Evolutionary conservation across 2,329 filamentous ascomycete genomes (phyloP), one percentile per base, ranked within the genome.

Genomic region (Lachnellula arida): DNA sequence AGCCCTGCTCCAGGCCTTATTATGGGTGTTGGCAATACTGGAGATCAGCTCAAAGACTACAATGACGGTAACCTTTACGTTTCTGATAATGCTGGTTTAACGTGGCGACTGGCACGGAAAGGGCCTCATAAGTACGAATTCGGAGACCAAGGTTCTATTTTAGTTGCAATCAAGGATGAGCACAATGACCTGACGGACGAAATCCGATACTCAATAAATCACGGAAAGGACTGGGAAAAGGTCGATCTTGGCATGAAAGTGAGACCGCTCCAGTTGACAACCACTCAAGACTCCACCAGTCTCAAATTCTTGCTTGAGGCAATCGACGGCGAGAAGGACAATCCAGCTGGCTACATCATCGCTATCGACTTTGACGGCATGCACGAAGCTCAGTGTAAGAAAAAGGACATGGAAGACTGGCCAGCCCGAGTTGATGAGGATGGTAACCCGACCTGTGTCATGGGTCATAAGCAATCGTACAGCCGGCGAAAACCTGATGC

Each of bases 111-210:
- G 68, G 82, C 86, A 0, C 79, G 89, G 5, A 78, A 91, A 15
- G 89, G 90, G 19, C 88, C 92, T 12, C 91, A 97, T 74, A 94
- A 95, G 71, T 99, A 96, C 72, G 92, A 97, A 68, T 95, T 97
- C 70, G 94, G 94, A 52, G 93, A 97, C 65, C 88, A 95, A 63
- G 94, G 94, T 1, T 91, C 91, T 15, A 82, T 99, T 19, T 76
- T 99, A 32, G 80, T 97, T 32, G 94, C 94, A 4, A 78, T 97
- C 39, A 80, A 82, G 60, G 89, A 96, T 65, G 77, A 46, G 14
- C 28, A 22, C 32, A 51, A 46, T 8, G 46, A 73, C 14, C 75
- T 77, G 48, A 89, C 87, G 1, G 74, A 84, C 39, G 78, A 85
- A 61, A 71, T 87, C 49, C 77, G 73, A 39, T 99, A 93, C 72